These are phyloP conservation scores for Coemansia sp. DNA, from an alignment of 192 early-diverging fungal genomes.

Conservation along the genomic window DNA sequence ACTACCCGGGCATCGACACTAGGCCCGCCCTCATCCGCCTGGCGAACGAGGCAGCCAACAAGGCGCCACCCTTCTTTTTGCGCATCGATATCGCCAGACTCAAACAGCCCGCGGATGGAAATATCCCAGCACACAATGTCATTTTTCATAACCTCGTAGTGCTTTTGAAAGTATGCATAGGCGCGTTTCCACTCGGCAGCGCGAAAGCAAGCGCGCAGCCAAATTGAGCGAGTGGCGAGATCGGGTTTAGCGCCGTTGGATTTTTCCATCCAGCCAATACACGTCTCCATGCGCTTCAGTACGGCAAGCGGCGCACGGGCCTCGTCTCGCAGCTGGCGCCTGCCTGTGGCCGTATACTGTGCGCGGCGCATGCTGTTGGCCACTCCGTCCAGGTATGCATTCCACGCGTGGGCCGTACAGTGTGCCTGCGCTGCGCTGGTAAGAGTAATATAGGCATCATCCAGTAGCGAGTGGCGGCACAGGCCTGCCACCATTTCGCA, in stretches of 20 bases:
- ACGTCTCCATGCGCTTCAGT: constrained; percentile 5
- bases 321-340: not conserved
- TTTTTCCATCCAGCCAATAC: constrained; percentile 22
- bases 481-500: constrained; percentile 37
- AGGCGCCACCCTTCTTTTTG: constrained; percentile 32
- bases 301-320: not conserved
- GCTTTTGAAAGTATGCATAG: constrained; percentile 13
- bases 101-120: constrained; percentile 26
- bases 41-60: constrained; percentile 22
- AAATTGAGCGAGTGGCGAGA: constrained; percentile 27
- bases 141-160: constrained; percentile 5
- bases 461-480: constrained; percentile 17
- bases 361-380: not conserved
- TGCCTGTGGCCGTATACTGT: not conserved
- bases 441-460: constrained; percentile 19
- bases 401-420: constrained; percentile 29
- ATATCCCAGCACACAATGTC: constrained; percentile 43
- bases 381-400: constrained; percentile 41
- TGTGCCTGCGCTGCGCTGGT: not conserved
- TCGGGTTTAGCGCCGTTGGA: constrained; percentile 21
- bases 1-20: constrained; percentile 18
- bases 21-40: not conserved
- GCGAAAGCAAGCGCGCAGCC: constrained; percentile 49
- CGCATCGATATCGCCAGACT: not conserved
- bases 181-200: constrained; percentile 21